Percentiles rank a stretch among this genome's conserved stretches.
Evolutionary conservation across 768 basidiomycete species (phyloP).

Genomic region (Rhizopogon vinicolor): DNA sequence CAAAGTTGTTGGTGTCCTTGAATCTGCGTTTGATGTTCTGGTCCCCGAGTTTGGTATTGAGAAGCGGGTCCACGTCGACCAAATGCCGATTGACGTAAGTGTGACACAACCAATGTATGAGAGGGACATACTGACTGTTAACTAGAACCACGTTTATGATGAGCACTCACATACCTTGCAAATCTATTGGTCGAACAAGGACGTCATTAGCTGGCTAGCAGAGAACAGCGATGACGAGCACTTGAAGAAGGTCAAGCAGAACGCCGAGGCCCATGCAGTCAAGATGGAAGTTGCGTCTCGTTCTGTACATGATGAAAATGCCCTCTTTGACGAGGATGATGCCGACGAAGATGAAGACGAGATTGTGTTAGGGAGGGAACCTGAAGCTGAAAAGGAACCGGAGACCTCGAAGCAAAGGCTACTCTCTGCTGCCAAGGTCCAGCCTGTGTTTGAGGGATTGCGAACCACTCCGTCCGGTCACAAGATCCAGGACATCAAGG

Average conservation of each 20-base stretch:
- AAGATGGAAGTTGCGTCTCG: constrained; percentile 91
- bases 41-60: constrained; percentile 98
- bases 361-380: constrained; percentile 67
- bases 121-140: constrained; percentile 11
- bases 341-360: constrained; percentile 75
- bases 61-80: constrained; percentile 97
- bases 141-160: constrained; percentile 90
- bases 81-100: constrained; percentile 95
- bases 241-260: constrained; percentile 89
- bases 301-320: constrained; percentile 81
- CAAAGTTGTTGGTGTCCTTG: constrained; percentile 93
- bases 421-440: constrained; percentile 69
- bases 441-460: constrained; percentile 82
- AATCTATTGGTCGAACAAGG: constrained; percentile 93
- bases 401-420: constrained; percentile 75
- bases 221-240: constrained; percentile 97
- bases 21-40: constrained; percentile 95
- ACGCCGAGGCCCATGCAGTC: constrained; percentile 83
- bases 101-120: neutral
- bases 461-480: constrained; percentile 73
- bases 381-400: constrained; percentile 31
- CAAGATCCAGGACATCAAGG: constrained; percentile 91
- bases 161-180: constrained; percentile 90
- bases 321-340: constrained; percentile 86
- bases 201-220: constrained; percentile 93